Conservation (phyloP, 75 land plant genomes). For the Sequoia sempervirens region DNA sequence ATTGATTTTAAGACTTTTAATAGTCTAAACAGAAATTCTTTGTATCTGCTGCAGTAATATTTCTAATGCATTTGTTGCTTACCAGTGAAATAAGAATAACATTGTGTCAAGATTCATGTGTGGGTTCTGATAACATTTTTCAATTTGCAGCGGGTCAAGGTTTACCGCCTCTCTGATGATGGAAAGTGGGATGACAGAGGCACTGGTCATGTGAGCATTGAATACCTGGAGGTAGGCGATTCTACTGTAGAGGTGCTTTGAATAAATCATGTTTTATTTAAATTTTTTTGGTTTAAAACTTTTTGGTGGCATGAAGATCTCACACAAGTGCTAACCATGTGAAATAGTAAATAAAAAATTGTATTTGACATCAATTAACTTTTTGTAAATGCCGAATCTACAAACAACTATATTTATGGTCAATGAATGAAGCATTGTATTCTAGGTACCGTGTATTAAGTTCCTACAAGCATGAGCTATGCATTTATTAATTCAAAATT, state of each 20-base stretch:
- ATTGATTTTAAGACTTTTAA: not conserved
- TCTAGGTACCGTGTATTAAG: not conserved
- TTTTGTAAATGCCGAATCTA: not conserved
- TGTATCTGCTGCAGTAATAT: not conserved
- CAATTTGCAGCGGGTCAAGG: constrained; percentile 76
- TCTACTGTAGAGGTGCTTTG: not conserved
- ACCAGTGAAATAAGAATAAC: not conserved
- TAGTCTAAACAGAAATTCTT: not conserved
- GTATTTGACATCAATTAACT: not conserved
- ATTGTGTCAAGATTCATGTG: not conserved
- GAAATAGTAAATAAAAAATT: not conserved
- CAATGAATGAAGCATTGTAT: not conserved
- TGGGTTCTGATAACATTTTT: not conserved
- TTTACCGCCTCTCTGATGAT: constrained; percentile 82
- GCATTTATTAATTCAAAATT: not conserved
- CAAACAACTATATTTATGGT: not conserved
- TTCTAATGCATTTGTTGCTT: not conserved
- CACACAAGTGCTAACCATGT: not conserved
- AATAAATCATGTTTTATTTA: not conserved
- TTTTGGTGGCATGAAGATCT: not conserved
- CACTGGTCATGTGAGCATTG: constrained; percentile 90
- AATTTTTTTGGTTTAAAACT: not conserved
- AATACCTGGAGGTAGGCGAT: constrained; percentile 73
- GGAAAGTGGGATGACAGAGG: constrained; percentile 98
- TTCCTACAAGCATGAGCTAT: not conserved